Conservation (phyloP, 179 eudicot species). For the Monotropa hypopitys region DNA sequence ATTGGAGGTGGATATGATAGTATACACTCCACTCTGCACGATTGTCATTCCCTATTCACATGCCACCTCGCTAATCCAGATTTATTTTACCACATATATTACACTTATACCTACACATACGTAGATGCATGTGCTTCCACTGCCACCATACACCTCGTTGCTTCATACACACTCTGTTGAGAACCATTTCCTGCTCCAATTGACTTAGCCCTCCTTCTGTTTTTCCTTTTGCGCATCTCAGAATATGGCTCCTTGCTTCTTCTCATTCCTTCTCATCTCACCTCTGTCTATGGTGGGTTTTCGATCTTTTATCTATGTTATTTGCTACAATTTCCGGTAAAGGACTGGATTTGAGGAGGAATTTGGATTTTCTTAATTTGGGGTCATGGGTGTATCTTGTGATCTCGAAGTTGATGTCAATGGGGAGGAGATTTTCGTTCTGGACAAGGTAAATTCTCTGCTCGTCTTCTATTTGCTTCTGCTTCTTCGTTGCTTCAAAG, state of each 20-base stretch:
- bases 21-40: too few species aligned
- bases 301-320: neutral
- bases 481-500: neutral
- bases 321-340: slow-evolving; percentile 8
- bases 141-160: slow-evolving; percentile 4
- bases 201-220: slow-evolving; percentile 16
- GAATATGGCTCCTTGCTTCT: slow-evolving; percentile 13
- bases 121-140: neutral
- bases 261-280: slow-evolving; percentile 2
- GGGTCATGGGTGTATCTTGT: slow-evolving; percentile 28
- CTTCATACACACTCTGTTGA: slow-evolving; percentile 11
- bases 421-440: slow-evolving; percentile 67
- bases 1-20: too few species aligned
- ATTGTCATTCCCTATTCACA: too few species aligned
- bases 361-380: slow-evolving; percentile 9
- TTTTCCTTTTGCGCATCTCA: slow-evolving; percentile 16
- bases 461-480: neutral
- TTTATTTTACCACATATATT: neutral
- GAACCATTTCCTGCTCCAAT: slow-evolving; percentile 6
- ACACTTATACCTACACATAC: neutral
- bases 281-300: neutral
- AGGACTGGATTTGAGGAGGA: slow-evolving; percentile 22
- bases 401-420: slow-evolving; percentile 81
- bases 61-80: too few species aligned
- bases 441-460: slow-evolving; percentile 21